Percentiles rank a stretch among this genome's conserved stretches.
Conservation (phyloP, 148 eudicot genomes). For the Polygonum aviculare region DNA sequence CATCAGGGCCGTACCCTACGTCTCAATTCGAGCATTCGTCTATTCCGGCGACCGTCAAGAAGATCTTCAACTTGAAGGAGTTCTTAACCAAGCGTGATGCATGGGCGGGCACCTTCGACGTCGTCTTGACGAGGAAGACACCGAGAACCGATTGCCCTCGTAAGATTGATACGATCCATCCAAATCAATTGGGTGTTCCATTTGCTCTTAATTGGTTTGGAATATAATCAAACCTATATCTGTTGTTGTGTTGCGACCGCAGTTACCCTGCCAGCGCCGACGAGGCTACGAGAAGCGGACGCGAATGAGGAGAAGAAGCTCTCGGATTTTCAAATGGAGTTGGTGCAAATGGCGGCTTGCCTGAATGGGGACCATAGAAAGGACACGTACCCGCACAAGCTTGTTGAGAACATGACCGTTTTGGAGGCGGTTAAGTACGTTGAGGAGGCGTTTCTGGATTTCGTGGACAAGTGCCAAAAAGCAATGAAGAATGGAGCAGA, state of each 20-base stretch:
- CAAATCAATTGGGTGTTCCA: no score
- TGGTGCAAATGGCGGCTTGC: slow-evolving; percentile 44
- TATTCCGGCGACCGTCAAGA: slow-evolving; percentile 55
- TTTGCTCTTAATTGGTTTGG: no score
- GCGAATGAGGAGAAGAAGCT: slow-evolving; percentile 30
- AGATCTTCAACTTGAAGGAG: slow-evolving; percentile 41
- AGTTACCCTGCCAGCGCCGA: slow-evolving; percentile 34
- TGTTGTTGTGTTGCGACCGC: neutral
- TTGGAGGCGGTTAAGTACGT: slow-evolving; percentile 30
- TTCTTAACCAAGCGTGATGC: slow-evolving; percentile 51
- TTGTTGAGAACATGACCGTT: slow-evolving; percentile 38
- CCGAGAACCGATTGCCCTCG: slow-evolving; percentile 60
- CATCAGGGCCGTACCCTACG: slow-evolving; percentile 48
- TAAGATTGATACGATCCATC: neutral
- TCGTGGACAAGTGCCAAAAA: slow-evolving; percentile 27
- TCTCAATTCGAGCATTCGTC: slow-evolving; percentile 62
- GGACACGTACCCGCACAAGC: slow-evolving; percentile 25
- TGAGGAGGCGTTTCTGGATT: slow-evolving; percentile 25
- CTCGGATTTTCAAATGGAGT: slow-evolving; percentile 41
- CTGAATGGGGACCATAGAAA: slow-evolving; percentile 40
- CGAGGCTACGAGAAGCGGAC: slow-evolving; percentile 24
- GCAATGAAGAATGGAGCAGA: slow-evolving; percentile 32
- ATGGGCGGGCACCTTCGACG: slow-evolving; percentile 66
- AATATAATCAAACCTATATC: no score
- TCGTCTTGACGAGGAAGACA: slow-evolving; percentile 23